Evolutionary conservation across 2,329 filamentous ascomycete species (phyloP).

Genomic region (Epichloe scottii): DNA sequence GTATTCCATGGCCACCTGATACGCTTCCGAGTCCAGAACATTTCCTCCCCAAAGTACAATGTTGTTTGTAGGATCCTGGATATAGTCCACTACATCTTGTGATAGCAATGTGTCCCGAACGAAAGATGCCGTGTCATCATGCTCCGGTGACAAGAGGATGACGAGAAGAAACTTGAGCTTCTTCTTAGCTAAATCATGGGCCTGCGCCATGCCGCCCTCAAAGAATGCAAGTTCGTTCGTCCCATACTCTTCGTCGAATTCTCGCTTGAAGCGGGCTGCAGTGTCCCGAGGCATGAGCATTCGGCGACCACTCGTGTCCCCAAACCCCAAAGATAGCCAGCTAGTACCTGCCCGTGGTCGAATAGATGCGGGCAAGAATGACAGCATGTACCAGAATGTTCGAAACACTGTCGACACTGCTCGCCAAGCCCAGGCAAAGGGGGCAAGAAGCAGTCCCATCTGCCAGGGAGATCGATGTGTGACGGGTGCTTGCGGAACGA

Average conservation of each 20-base stretch:
- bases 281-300: constrained; percentile 77
- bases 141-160: constrained; percentile 78
- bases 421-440: constrained; percentile 66
- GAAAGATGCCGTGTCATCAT: constrained; percentile 81
- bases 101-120: constrained; percentile 70
- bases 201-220: constrained; percentile 84
- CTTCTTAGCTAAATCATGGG: constrained; percentile 77
- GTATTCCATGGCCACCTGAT: constrained; percentile 79
- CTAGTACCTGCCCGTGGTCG: constrained; percentile 43
- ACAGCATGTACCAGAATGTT: constrained; percentile 64
- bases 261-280: constrained; percentile 74
- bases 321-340: constrained; percentile 35
- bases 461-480: constrained; percentile 62
- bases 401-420: constrained; percentile 57
- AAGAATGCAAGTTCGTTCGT: constrained; percentile 60
- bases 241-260: constrained; percentile 92
- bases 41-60: constrained; percentile 88
- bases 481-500: constrained; percentile 65
- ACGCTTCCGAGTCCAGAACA: constrained; percentile 85
- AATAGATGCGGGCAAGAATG: constrained; percentile 61
- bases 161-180: constrained; percentile 89
- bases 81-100: constrained; percentile 58
- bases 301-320: constrained; percentile 56
- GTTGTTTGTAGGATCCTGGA: constrained; percentile 64
- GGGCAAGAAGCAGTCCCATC: constrained; percentile 65